Base-by-base conservation (phyloP, 1,139 yeast genomes). In the Yamadazyma diospyri region DNA sequence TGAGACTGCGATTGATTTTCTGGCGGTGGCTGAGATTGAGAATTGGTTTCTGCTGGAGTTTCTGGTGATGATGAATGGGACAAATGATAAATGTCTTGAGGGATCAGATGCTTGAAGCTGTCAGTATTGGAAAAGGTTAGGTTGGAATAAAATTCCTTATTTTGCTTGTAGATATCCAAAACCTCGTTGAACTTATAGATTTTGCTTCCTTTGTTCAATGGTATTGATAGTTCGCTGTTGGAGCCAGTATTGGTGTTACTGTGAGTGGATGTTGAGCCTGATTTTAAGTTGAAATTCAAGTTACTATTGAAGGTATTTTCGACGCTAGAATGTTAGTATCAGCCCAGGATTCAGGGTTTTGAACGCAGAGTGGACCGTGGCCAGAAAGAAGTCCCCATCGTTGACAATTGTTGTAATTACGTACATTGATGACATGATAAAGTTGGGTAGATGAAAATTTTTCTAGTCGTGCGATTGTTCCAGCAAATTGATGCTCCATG, bases 131-230 rank as follows among this genome's bases (percentile, higher is more conserved):
- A 12, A 8, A 29, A 29, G 7, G 8, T 23, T n/a, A 27, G 20
- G n/a, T 20, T 20, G 3, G 20, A 7, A 6, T 12, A 10, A 12
- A 27, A 27, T 14, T 20, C 55, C 37, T 72, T 64, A 55, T 75
- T 63, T 23, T 64, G 59, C 21, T 62, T 55, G 73, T 79, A 78
- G 13, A 78, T 70, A 23, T 66, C 60, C 39, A 78, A 64, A 42
- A 78, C 70, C 41, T 78, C 78, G 22, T 70, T 68, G 53, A 76
- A 60, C 10, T 73, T 49, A 44, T 78, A 78, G 29, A 56, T 48
- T 41, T 61, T 56, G 30, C 69, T 56, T 16, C 57, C 62, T 35
- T 53, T 55, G 43, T 69, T 69, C 24, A 59, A 51, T 8, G 71
- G 70, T 30, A 68, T 63, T 32, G 59, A 48, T 23, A 36, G 32